phyloP scores from a whole-genome alignment of 2,329 filamentous ascomycete genomes.

The Davidsoniella eucalypti region DNA sequence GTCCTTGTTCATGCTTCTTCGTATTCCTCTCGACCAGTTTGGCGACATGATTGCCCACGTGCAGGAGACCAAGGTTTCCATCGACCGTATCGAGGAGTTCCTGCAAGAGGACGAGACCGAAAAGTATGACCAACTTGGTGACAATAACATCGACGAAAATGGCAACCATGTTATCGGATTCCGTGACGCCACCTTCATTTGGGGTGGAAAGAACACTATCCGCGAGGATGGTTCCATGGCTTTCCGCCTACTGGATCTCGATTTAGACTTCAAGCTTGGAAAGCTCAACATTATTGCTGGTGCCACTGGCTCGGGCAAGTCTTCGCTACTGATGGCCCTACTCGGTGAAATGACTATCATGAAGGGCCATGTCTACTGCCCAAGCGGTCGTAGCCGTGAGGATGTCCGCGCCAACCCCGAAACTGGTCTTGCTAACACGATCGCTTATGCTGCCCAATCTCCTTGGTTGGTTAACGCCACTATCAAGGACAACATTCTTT shows the following conservation, averaged over 20 bases:
- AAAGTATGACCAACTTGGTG: slow-evolving; percentile 73
- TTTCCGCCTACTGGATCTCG: slow-evolving; percentile 68
- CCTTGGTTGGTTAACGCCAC: slow-evolving; percentile 94
- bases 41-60: slow-evolving; percentile 98
- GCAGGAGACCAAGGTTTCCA: slow-evolving; percentile 89
- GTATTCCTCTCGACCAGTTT: slow-evolving; percentile 84
- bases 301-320: slow-evolving; percentile 88
- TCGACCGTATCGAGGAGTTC: slow-evolving; percentile 93
- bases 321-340: slow-evolving; percentile 85
- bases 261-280: slow-evolving; percentile 69
- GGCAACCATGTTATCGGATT: slow-evolving; percentile 70
- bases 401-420: slow-evolving; percentile 67
- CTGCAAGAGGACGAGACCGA: slow-evolving; percentile 86
- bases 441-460: slow-evolving; percentile 92
- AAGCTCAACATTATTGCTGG: slow-evolving; percentile 86
- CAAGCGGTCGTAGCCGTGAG: slow-evolving; percentile 71
- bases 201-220: slow-evolving; percentile 55
- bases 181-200: slow-evolving; percentile 69
- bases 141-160: slow-evolving; percentile 49
- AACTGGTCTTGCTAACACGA: slow-evolving; percentile 75
- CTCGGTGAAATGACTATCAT: slow-evolving; percentile 90
- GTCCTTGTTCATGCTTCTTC: slow-evolving; percentile 84
- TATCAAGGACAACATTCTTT: slow-evolving; percentile 91
- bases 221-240: slow-evolving; percentile 51
- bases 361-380: slow-evolving; percentile 65